Evolutionary conservation across 164 flowering plant species (phyloP).

Genomic region (Stephania yunnanensis): DNA sequence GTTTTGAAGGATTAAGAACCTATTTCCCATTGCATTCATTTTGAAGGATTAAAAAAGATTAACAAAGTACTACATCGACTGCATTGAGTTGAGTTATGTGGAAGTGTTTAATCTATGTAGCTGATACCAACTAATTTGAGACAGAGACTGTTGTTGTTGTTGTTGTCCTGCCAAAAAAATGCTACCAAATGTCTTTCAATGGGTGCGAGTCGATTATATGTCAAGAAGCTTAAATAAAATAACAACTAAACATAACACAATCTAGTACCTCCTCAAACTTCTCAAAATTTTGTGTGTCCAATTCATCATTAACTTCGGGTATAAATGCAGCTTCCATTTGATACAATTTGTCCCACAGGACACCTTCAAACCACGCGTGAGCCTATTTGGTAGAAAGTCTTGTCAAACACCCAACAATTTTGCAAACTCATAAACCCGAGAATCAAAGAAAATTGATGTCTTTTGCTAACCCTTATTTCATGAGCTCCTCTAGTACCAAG

Average conservation of each 20-base stretch:
- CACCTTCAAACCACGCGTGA: conserved; percentile 37
- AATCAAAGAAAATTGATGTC: neutral
- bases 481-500: conserved; percentile 64
- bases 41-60: no score
- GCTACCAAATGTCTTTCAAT: neutral
- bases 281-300: conserved; percentile 40
- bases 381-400: conserved; percentile 16
- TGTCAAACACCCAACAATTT: conserved; percentile 2
- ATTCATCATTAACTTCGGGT: conserved; percentile 39
- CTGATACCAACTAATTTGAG: no score
- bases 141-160: no score
- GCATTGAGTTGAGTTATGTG: no score
- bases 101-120: no score
- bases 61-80: no score
- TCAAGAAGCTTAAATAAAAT: neutral
- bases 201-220: neutral
- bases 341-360: conserved; percentile 35
- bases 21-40: no score
- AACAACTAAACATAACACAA: neutral
- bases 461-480: conserved; percentile 43
- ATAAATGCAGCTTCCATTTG: conserved; percentile 44
- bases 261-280: conserved; percentile 35
- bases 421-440: neutral
- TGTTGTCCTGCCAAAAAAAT: neutral
- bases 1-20: no score